Conservation (phyloP, 306 rosid genomes). For the Carpinus fangiana region DNA sequence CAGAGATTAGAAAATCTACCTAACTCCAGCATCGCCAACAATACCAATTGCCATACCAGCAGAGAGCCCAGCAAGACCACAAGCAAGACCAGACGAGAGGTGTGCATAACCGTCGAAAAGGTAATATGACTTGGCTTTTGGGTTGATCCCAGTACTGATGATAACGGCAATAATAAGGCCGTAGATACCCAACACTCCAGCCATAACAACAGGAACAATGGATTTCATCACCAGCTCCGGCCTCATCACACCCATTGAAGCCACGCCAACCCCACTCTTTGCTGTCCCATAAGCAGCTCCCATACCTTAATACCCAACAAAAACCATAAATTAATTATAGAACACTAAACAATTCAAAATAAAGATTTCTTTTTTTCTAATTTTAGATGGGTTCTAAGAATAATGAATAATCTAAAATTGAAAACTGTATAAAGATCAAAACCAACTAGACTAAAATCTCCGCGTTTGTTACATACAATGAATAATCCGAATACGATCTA, state of each 20-base stretch:
- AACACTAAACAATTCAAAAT: background rate
- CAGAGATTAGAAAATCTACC: conserved; percentile 43
- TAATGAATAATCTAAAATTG: background rate
- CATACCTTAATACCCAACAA: conserved; percentile 55
- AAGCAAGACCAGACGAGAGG: conserved; percentile 88
- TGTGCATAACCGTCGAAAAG: conserved; percentile 92
- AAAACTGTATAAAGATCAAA: background rate
- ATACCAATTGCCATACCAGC: conserved; percentile 95
- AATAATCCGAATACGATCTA: background rate
- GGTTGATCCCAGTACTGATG: conserved; percentile 88
- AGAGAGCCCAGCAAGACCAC: conserved; percentile 84
- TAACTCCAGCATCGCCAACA: conserved; percentile 91
- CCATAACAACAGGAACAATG: conserved; percentile 91
- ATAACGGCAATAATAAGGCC: conserved; percentile 90
- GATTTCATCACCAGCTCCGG: conserved; percentile 92
- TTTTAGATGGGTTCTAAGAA: background rate
- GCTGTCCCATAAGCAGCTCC: conserved; percentile 95
- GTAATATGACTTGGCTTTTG: conserved; percentile 84
- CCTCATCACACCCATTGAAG: conserved; percentile 94
- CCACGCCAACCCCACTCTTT: conserved; percentile 90
- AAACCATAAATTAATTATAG: background rate
- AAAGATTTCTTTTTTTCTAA: background rate
- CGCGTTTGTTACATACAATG: background rate
- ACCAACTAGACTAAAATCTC: background rate
- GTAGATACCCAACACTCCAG: conserved; percentile 92